Conservation (phyloP, 768 basidiomycete genomes). For the Amanita polypyramis region DNA sequence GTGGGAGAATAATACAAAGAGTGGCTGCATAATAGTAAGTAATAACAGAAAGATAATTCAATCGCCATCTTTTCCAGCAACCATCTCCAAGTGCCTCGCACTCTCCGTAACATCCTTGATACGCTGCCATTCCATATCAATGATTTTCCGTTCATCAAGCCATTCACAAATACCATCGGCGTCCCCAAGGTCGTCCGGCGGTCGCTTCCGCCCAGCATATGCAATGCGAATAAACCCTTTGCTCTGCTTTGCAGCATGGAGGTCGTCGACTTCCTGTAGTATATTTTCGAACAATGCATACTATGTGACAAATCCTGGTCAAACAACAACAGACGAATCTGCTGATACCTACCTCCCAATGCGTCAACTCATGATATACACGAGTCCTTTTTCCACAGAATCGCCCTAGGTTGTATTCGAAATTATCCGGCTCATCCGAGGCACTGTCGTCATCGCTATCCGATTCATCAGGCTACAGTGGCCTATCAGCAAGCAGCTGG, state of each 20-base stretch:
- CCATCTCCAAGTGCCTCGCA: slow-evolving; percentile 52
- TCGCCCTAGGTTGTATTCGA: slow-evolving; percentile 58
- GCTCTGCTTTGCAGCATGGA: slow-evolving; percentile 27
- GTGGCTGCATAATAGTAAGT: neutral
- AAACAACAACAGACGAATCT: neutral
- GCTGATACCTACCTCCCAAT: slow-evolving; percentile 64
- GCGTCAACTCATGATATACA: slow-evolving; percentile 62
- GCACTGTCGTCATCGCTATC: slow-evolving; percentile 12
- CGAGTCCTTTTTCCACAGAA: slow-evolving; percentile 65
- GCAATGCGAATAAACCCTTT: slow-evolving; percentile 49
- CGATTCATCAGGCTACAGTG: neutral
- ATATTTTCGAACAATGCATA: slow-evolving; percentile 54
- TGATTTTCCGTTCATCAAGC: slow-evolving; percentile 60
- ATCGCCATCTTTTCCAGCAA: slow-evolving; percentile 25
- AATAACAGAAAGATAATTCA: neutral
- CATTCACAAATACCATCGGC: slow-evolving; percentile 78
- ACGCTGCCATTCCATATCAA: slow-evolving; percentile 61
- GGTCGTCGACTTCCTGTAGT: slow-evolving; percentile 43
- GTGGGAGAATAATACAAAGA: neutral
- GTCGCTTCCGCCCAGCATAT: slow-evolving; percentile 39
- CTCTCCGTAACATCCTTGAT: slow-evolving; percentile 67
- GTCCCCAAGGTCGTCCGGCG: slow-evolving; percentile 58
- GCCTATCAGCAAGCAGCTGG: neutral
- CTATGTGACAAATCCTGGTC: slow-evolving; percentile 24
- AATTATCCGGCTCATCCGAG: slow-evolving; percentile 14